Evolutionary conservation across 129 eudicot species (phyloP).

Genomic region (Artemisia argyi): DNA sequence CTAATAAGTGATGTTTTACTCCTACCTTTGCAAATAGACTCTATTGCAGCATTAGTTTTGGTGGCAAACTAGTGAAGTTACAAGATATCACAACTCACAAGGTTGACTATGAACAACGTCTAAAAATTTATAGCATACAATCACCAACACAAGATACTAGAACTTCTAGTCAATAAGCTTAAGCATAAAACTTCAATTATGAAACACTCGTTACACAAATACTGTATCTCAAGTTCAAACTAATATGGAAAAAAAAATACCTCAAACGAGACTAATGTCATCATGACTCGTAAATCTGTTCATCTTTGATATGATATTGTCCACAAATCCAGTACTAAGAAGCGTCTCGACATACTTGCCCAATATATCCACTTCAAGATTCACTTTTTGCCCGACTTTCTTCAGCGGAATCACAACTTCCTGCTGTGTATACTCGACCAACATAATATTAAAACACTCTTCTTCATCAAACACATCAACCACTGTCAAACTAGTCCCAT

Average conservation of each 20-base stretch:
- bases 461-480: constrained; percentile 88
- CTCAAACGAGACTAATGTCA: not conserved
- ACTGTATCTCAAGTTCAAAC: not conserved
- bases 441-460: constrained; percentile 73
- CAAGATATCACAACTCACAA: too few species aligned
- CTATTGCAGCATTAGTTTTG: not conserved
- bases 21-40: too few species aligned
- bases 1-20: too few species aligned
- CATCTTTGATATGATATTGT: constrained; percentile 39
- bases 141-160: not conserved
- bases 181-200: not conserved
- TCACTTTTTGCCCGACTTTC: constrained; percentile 86
- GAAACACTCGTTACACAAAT: not conserved
- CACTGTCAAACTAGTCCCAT: constrained; percentile 93
- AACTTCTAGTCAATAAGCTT: not conserved
- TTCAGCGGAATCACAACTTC: constrained; percentile 81
- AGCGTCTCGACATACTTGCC: constrained; percentile 90
- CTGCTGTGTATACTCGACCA: constrained; percentile 94
- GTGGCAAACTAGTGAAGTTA: too few species aligned
- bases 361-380: constrained; percentile 91
- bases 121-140: not conserved
- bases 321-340: constrained; percentile 66
- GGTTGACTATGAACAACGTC: not conserved
- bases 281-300: not conserved
- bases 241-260: not conserved